Percentiles rank a stretch among this genome's conserved stretches.
phyloP scores from a whole-genome alignment of 345 rosid genomes.

The Gossypium rotundifolium region DNA sequence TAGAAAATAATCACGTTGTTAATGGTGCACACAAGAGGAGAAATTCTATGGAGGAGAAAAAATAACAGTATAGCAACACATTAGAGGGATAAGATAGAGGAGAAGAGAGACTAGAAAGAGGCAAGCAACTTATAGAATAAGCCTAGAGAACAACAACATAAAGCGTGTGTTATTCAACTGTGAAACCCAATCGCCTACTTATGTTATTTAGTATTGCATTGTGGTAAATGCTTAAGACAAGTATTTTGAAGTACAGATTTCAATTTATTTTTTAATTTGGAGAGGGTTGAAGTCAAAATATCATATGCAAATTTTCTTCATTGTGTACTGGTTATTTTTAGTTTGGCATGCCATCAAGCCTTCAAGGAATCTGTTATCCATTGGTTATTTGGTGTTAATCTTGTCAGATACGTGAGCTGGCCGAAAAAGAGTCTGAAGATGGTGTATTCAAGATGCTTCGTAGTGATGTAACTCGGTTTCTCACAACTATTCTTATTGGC shows the following conservation, averaged over 20 bases:
- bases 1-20: not conserved
- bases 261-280: not conserved
- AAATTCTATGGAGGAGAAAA: not conserved
- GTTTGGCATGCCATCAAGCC: not conserved
- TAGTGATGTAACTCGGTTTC: conserved; percentile 93
- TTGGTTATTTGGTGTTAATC: conserved; percentile 21
- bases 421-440: conserved; percentile 90
- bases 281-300: not conserved
- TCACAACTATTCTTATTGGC: conserved; percentile 98
- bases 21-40: not conserved
- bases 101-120: not conserved
- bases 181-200: not conserved
- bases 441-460: conserved; percentile 97
- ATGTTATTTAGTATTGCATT: not conserved
- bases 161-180: not conserved
- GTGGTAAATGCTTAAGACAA: not conserved
- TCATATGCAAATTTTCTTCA: not conserved
- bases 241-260: not conserved
- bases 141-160: not conserved
- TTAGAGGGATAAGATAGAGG: not conserved
- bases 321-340: not conserved
- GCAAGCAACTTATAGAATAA: not conserved
- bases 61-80: not conserved
- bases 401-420: conserved; percentile 87
- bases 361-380: conserved; percentile 1